Evolutionary conservation across 2,329 filamentous ascomycete genomes (phyloP), one percentile per base, ranked within the genome.

Genomic region (Exophiala lecanii-corni): DNA sequence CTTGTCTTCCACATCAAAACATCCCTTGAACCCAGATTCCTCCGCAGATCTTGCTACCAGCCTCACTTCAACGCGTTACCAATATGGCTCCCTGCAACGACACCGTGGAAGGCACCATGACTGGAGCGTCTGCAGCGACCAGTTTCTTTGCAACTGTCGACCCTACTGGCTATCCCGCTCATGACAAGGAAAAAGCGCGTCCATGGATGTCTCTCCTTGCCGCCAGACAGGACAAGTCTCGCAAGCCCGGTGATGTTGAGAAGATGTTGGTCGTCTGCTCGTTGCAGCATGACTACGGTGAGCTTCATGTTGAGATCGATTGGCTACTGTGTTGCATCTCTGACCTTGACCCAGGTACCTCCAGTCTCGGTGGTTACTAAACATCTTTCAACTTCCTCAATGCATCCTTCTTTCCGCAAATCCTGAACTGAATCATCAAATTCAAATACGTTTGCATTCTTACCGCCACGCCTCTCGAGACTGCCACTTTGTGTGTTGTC

Each of bases 241-340:
- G 23, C 31, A 34, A 42, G 16, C 15, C 21, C 33, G 32, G 34
- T 26, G 32, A 12, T 1, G 30, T 30, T 16, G 40, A 42, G 15
- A 36, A 36, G 17, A 26, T 42, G 33, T 28, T 42, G 6, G 40
- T 42, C 13, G 10, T 42, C 32, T 42, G 40, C 20, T 25, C 32
- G 13, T 32, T 39, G 13, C 30, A 19, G 18, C 40, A 42, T 37
- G 40, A 42, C 16, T 23, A 42, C 32, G 40, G 40, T 36, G 13
- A 13, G 39, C 21, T 21, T 32, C 9, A 34, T 36, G 34, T n/a
- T n/a, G n/a, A n/a, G n/a, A n/a, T n/a, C n/a, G n/a, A n/a, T n/a
- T n/a, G n/a, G n/a, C n/a, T n/a, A n/a, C n/a, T n/a, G n/a, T n/a
- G n/a, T n/a, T n/a, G n/a, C n/a, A n/a, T n/a, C n/a, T 10, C 18